These are phyloP conservation scores for Neofusicoccum sp. DNA, from an alignment of 2,329 filamentous ascomycete species.

Conservation along the genomic window DNA sequence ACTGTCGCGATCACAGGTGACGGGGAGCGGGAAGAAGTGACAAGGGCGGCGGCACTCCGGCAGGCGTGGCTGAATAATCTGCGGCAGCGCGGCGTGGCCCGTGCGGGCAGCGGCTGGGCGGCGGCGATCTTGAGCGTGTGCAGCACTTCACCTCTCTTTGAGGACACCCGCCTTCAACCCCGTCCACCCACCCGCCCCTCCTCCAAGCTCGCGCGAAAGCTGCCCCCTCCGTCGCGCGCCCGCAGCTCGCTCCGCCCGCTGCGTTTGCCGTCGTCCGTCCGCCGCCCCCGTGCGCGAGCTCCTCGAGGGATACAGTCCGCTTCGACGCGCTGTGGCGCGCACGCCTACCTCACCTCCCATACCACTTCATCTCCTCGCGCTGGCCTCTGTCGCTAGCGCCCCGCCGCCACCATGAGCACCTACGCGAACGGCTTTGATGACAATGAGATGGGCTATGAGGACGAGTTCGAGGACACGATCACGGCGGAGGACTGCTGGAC, in stretches of 20 bases:
- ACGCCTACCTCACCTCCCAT: slow-evolving; percentile 4
- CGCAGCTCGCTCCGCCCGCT: neutral
- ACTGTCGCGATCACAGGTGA: no score
- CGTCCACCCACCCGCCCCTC: neutral
- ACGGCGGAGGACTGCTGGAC: slow-evolving; percentile 98
- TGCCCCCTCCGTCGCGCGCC: neutral
- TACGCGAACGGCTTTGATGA: slow-evolving; percentile 60
- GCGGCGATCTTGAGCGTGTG: slow-evolving; percentile 5
- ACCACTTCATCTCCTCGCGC: neutral
- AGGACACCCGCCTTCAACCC: slow-evolving; percentile 11
- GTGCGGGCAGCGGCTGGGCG: slow-evolving; percentile 4
- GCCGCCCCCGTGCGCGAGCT: slow-evolving; percentile 5
- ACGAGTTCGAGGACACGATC: slow-evolving; percentile 64
- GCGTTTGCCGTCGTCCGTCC: neutral
- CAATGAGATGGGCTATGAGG: slow-evolving; percentile 44
- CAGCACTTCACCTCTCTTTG: slow-evolving; percentile 11
- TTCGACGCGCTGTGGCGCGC: slow-evolving; percentile 12
- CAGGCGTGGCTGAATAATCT: neutral
- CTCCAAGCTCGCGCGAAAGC: neutral
- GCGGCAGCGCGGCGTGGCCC: neutral
- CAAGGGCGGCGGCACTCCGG: neutral
- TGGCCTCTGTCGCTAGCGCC: neutral
- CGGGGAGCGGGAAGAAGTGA: neutral
- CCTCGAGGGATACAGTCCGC: neutral
- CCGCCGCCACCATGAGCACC: slow-evolving; percentile 29